phyloP scores from a whole-genome alignment of 352 stramenopile species.

The Globisporangium cystogenes region DNA sequence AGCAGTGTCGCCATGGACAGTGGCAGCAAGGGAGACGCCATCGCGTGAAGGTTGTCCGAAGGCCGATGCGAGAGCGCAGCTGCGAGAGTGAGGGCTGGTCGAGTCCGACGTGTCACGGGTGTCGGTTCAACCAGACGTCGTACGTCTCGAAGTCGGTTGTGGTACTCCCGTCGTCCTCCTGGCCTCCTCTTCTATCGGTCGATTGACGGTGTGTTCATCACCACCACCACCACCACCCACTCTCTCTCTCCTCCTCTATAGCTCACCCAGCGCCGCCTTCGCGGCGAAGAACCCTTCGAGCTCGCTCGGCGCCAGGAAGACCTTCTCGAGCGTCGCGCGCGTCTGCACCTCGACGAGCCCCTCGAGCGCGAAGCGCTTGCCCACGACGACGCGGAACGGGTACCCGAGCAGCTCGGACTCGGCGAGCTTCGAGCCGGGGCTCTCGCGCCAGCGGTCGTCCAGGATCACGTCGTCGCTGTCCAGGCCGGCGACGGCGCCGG shows the following conservation, averaged over 20 bases:
- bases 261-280: conserved; percentile 6
- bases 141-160: too few species aligned
- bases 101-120: too few species aligned
- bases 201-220: too few species aligned
- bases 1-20: too few species aligned
- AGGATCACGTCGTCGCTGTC: conserved; percentile 62
- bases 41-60: too few species aligned
- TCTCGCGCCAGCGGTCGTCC: conserved; percentile 81
- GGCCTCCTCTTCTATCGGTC: too few species aligned
- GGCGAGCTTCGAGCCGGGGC: conserved; percentile 70
- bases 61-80: too few species aligned
- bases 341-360: conserved; percentile 73
- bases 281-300: conserved; percentile 34
- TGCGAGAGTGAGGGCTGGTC: too few species aligned
- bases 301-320: conserved; percentile 39
- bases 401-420: conserved; percentile 86
- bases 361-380: conserved; percentile 72
- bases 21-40: too few species aligned
- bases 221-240: too few species aligned
- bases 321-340: conserved; percentile 58
- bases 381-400: conserved; percentile 80
- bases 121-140: too few species aligned
- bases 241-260: conserved; percentile 9
- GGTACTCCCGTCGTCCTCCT: too few species aligned
- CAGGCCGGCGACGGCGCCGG: conserved; percentile 20